Evolutionary conservation across 2,329 filamentous ascomycete genomes (phyloP).

Genomic region (Dactylellina sp.): DNA sequence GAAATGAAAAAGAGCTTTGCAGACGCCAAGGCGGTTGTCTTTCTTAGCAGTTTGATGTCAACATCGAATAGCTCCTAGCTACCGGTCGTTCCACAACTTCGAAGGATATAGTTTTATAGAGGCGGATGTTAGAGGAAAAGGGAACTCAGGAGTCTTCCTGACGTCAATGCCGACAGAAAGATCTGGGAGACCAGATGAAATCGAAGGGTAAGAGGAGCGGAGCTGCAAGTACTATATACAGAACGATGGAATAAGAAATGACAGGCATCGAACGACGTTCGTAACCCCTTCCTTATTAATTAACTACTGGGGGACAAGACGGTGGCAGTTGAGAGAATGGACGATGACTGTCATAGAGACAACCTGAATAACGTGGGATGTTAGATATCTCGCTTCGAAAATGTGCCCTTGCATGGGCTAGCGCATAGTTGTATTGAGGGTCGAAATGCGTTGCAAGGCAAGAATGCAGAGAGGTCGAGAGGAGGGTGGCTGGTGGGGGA

Average conservation of each 20-base stretch:
- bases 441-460: slow-evolving; percentile 53
- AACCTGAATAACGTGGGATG: slow-evolving; percentile 53
- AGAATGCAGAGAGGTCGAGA: slow-evolving; percentile 49
- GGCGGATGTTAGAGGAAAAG: slow-evolving; percentile 9
- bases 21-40: slow-evolving; percentile 7
- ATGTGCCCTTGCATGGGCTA: slow-evolving; percentile 53
- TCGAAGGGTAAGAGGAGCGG: slow-evolving; percentile 20
- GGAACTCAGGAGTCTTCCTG: slow-evolving; percentile 48
- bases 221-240: slow-evolving; percentile 44
- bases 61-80: slow-evolving; percentile 29
- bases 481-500: neutral
- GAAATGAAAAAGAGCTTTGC: neutral
- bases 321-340: slow-evolving; percentile 41
- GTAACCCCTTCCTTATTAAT: slow-evolving; percentile 4
- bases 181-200: slow-evolving; percentile 20
- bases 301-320: slow-evolving; percentile 3
- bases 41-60: slow-evolving; percentile 14
- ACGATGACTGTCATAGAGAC: slow-evolving; percentile 44
- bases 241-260: slow-evolving; percentile 21
- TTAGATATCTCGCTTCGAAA: slow-evolving; percentile 56
- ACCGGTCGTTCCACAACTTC: slow-evolving; percentile 10
- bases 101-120: slow-evolving; percentile 32
- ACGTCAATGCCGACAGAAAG: slow-evolving; percentile 40
- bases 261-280: neutral
- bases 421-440: slow-evolving; percentile 36